Percentiles rank a stretch among this genome's conserved stretches.
phyloP scores from a whole-genome alignment of 371 early-diverging fungal genomes.

The Syncephalastrum monosporum region DNA sequence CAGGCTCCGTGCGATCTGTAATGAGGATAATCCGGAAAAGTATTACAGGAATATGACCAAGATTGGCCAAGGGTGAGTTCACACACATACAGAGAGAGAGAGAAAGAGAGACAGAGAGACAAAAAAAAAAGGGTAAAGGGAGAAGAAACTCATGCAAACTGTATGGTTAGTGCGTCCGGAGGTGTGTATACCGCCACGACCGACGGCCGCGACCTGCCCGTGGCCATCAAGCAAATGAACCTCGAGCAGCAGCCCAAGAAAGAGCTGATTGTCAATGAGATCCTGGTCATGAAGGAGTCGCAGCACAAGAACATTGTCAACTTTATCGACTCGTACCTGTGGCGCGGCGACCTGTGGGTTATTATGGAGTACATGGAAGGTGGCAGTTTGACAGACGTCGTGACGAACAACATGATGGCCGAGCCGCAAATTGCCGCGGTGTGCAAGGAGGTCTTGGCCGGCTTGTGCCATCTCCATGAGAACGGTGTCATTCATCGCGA shows the following conservation, averaged over 20 bases:
- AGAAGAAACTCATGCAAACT: too few relatives aligned
- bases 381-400: slow-evolving; percentile 90
- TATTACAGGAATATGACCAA: slow-evolving; percentile 81
- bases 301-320: slow-evolving; percentile 95
- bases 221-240: slow-evolving; percentile 96
- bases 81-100: neutral
- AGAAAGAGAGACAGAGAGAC: too few relatives aligned
- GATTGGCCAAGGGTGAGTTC: slow-evolving; percentile 88
- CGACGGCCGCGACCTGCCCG: slow-evolving; percentile 62
- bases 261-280: slow-evolving; percentile 96
- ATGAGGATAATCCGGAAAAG: slow-evolving; percentile 83
- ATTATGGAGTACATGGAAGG: slow-evolving; percentile 99
- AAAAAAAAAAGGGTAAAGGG: too few relatives aligned
- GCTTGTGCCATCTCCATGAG: slow-evolving; percentile 89
- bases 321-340: slow-evolving; percentile 91
- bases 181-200: slow-evolving; percentile 89
- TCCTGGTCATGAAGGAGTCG: slow-evolving; percentile 90
- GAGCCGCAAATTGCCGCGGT: slow-evolving; percentile 95
- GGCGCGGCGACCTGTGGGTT: slow-evolving; percentile 88
- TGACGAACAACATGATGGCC: slow-evolving; percentile 90
- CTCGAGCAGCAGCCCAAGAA: slow-evolving; percentile 94
- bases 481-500: slow-evolving; percentile 96
- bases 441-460: slow-evolving; percentile 87
- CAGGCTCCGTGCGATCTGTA: slow-evolving; percentile 85
- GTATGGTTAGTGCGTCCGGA: slow-evolving; percentile 74